Evolutionary conservation across 2,329 filamentous ascomycete species (phyloP).

Genomic region (Epichloe uncinata): DNA sequence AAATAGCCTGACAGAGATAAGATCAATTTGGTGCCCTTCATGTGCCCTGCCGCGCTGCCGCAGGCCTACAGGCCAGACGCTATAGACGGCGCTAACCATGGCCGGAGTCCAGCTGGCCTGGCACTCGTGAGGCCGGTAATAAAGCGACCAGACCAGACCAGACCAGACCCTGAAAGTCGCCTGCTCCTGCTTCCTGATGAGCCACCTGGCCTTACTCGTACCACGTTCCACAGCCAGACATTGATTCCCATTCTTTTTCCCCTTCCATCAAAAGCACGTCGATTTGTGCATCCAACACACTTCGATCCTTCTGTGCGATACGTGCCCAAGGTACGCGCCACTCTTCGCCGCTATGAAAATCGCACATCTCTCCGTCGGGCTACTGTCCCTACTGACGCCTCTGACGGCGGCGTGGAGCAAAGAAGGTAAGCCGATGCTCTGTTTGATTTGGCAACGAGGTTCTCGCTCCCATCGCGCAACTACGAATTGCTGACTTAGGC

Average conservation of each 20-base stretch:
- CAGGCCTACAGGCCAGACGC: too few species aligned
- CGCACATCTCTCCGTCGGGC: constrained; percentile 50
- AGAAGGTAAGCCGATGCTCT: constrained; percentile 46
- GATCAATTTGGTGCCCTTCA: too few species aligned
- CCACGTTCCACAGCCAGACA: not conserved
- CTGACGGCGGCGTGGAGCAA: constrained; percentile 70
- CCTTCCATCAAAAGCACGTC: not conserved
- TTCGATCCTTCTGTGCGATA: not conserved
- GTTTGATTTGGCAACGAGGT: not conserved
- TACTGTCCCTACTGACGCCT: constrained; percentile 53
- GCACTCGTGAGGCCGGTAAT: not conserved
- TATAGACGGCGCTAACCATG: too few species aligned
- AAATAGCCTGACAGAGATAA: too few species aligned
- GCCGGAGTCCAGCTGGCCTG: too few species aligned
- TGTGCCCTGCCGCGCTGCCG: too few species aligned
- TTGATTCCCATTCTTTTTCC: not conserved
- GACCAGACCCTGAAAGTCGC: constrained; percentile 1
- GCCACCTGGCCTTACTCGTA: constrained; percentile 8
- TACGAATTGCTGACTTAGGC: not conserved
- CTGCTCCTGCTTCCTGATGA: constrained; percentile 3
- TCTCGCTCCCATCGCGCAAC: not conserved
- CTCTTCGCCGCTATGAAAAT: constrained; percentile 47
- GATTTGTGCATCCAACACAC: constrained; percentile 3
- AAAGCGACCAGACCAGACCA: not conserved
- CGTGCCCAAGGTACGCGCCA: not conserved